Evolutionary conservation across 208 protist genomes (phyloP).

Genomic region (Leishmania guyanensis): DNA sequence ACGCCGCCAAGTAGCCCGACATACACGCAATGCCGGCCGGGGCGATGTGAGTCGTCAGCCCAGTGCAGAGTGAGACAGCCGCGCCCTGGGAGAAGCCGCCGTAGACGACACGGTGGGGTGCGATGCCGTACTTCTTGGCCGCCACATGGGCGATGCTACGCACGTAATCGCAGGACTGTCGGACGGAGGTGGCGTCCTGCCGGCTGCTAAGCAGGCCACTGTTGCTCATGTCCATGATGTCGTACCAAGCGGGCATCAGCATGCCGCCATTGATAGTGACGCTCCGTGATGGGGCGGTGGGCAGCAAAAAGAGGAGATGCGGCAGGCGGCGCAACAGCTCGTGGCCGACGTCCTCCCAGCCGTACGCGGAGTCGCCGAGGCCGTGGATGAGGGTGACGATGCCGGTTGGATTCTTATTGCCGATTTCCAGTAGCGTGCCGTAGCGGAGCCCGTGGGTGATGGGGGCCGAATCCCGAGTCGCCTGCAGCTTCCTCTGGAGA

Average conservation of each 20-base stretch:
- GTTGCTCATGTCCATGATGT: constrained; percentile 62
- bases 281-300: constrained; percentile 74
- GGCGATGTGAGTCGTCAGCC: constrained; percentile 53
- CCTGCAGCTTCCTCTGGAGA: constrained; percentile 62
- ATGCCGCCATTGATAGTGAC: constrained; percentile 92
- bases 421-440: constrained; percentile 66
- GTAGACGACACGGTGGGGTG: constrained; percentile 81
- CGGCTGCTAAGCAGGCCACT: constrained; percentile 25
- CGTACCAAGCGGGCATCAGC: constrained; percentile 93
- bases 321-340: constrained; percentile 69
- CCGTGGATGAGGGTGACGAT: constrained; percentile 92
- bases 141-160: constrained; percentile 61
- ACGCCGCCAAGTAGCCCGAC: constrained; percentile 79
- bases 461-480: constrained; percentile 40
- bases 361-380: constrained; percentile 85
- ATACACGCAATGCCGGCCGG: constrained; percentile 75
- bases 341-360: constrained; percentile 83
- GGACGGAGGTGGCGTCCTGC: constrained; percentile 54
- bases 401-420: constrained; percentile 73
- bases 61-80: constrained; percentile 76
- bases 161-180: constrained; percentile 73
- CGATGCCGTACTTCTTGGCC: constrained; percentile 56
- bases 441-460: constrained; percentile 63
- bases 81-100: constrained; percentile 93
- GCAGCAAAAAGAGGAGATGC: constrained; percentile 91